Conservation (phyloP, 805 yeast species). For the Lachancea mirantina region DNA sequence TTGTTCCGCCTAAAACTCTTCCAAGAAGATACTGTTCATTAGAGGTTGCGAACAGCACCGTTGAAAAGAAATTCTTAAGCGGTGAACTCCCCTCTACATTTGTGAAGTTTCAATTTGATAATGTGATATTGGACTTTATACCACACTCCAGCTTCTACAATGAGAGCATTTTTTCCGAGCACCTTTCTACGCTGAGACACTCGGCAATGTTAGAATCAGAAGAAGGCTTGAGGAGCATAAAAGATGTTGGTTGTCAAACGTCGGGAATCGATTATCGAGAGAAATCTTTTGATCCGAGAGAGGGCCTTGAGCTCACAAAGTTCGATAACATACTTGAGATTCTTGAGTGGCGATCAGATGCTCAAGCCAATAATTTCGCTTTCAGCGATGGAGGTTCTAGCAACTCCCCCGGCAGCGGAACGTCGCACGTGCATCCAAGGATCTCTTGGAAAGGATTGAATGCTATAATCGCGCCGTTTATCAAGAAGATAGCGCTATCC, state of each 20-base stretch:
- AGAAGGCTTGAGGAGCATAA: conserved; percentile 1
- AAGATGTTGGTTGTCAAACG: conserved; percentile 42
- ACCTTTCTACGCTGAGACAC: conserved; percentile 59
- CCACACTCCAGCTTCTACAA: conserved; percentile 30
- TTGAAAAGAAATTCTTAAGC: conserved; percentile 69
- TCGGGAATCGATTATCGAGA: conserved; percentile 78
- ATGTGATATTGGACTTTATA: conserved; percentile 29
- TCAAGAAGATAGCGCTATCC: conserved; percentile 57
- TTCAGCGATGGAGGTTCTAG: conserved; percentile 36
- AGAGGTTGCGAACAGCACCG: conserved; percentile 84
- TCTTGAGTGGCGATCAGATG: conserved; percentile 67
- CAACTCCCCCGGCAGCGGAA: conserved; percentile 24
- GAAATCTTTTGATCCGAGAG: conserved; percentile 68
- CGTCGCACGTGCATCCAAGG: conserved; percentile 43
- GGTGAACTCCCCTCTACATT: conserved; percentile 76
- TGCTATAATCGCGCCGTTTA: conserved; percentile 63
- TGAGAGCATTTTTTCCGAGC: conserved; percentile 35
- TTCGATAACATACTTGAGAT: conserved; percentile 67
- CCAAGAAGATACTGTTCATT: conserved; percentile 71
- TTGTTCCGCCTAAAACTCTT: conserved; percentile 70
- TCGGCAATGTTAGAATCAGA: conserved; percentile 45
- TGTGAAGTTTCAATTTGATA: conserved; percentile 55
- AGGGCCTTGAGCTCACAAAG: conserved; percentile 65
- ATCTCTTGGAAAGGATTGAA: conserved; percentile 81
- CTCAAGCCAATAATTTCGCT: conserved; percentile 75